Percentiles rank a stretch among this genome's conserved stretches.
phyloP scores from a whole-genome alignment of 306 rosid genomes.

The Inga leiocalycina region DNA sequence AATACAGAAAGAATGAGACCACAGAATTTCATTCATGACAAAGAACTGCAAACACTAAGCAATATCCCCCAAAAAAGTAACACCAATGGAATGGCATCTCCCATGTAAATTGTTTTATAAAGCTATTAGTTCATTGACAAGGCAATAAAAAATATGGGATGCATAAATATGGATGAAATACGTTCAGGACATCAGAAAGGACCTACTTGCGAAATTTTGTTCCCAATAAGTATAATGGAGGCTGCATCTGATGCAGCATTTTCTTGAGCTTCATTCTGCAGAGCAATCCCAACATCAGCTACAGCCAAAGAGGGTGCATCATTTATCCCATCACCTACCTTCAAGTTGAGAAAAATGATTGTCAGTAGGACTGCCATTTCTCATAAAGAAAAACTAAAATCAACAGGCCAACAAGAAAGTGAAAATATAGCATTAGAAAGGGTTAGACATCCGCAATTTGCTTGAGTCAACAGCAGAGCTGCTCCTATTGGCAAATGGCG shows the following conservation, averaged over 20 bases:
- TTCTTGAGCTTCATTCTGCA: conserved; percentile 85
- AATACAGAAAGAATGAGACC: background rate
- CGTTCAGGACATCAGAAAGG: conserved; percentile 32
- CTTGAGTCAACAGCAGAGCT: background rate
- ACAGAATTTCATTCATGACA: background rate
- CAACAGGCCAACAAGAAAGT: conserved; percentile 17
- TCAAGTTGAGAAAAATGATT: conserved; percentile 25
- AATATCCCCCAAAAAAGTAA: background rate
- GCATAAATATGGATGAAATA: conserved; percentile 24
- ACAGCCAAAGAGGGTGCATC: conserved; percentile 97
- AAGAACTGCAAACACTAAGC: background rate
- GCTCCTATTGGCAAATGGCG: conserved; percentile 5
- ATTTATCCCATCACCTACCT: conserved; percentile 99
- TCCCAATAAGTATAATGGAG: conserved; percentile 89
- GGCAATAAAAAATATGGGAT: background rate
- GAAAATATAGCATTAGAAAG: background rate
- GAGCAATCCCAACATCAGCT: conserved; percentile 95
- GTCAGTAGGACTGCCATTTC: conserved; percentile 21
- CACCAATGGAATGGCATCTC: background rate
- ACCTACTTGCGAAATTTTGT: conserved; percentile 86
- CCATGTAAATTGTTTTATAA: background rate
- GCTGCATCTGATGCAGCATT: conserved; percentile 99
- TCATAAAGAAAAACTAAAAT: background rate
- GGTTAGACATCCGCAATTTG: background rate
- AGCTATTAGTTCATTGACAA: background rate